Percentiles rank a stretch among this genome's conserved stretches.
Conservation (phyloP, 2,329 filamentous ascomycete species). For the Atkinsonella hypoxylon region DNA sequence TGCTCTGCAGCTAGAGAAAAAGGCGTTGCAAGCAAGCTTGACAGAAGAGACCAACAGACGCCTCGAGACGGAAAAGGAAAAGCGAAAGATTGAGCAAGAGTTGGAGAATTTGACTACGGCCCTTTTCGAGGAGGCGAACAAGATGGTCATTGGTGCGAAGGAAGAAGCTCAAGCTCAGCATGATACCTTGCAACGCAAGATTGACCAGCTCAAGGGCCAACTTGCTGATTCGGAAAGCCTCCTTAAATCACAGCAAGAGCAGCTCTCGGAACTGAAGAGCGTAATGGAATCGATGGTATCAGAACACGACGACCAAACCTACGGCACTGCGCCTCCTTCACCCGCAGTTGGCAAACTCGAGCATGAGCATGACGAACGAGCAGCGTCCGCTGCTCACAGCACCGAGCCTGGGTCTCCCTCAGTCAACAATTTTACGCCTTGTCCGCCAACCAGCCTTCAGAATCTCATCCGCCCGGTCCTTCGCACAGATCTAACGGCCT, state of each 20-base stretch:
- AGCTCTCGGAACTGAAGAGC: slow-evolving; percentile 78
- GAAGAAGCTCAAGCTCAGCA: slow-evolving; percentile 80
- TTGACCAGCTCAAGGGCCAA: slow-evolving; percentile 77
- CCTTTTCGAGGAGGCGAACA: slow-evolving; percentile 96
- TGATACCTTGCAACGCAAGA: slow-evolving; percentile 69
- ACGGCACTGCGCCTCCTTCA: slow-evolving; percentile 69
- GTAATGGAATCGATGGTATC: slow-evolving; percentile 81
- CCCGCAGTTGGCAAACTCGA: slow-evolving; percentile 65
- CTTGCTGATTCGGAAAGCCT: slow-evolving; percentile 77
- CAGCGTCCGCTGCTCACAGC: slow-evolving; percentile 15
- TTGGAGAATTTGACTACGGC: slow-evolving; percentile 81
- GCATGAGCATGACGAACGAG: slow-evolving; percentile 31
- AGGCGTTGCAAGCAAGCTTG: slow-evolving; percentile 42
- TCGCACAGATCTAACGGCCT: slow-evolving; percentile 68
- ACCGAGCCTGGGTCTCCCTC: slow-evolving; percentile 22
- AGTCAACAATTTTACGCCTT: slow-evolving; percentile 36
- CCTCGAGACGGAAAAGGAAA: slow-evolving; percentile 60
- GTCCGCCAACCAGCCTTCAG: slow-evolving; percentile 59
- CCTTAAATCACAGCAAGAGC: slow-evolving; percentile 82
- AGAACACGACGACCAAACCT: slow-evolving; percentile 59
- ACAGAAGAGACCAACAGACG: slow-evolving; percentile 55
- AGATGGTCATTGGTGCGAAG: slow-evolving; percentile 84
- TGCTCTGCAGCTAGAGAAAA: slow-evolving; percentile 47
- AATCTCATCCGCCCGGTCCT: slow-evolving; percentile 76
- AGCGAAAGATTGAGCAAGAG: slow-evolving; percentile 84